Conservation (phyloP, 768 basidiomycete species). For the Tulasnella sp. region DNA sequence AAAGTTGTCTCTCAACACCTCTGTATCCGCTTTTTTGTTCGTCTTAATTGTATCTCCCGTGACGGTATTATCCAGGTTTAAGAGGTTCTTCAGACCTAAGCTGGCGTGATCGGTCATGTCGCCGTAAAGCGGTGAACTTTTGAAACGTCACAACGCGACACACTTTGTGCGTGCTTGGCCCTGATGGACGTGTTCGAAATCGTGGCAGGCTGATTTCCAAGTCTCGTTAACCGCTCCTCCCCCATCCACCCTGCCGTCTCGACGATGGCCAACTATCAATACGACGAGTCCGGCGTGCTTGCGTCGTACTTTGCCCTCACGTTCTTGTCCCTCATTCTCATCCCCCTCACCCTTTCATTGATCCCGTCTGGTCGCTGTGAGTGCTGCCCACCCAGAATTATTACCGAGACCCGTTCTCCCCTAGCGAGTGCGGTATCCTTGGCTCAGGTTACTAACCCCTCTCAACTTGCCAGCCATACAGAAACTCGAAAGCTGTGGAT, state of each 20-base stretch:
- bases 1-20: background rate
- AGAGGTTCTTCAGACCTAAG: no score
- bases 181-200: conserved; percentile 6
- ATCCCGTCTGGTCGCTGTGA: conserved; percentile 20
- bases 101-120: no score
- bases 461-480: conserved; percentile 26
- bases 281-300: conserved; percentile 78
- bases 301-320: conserved; percentile 86
- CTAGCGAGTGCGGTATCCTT: background rate
- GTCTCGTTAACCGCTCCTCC: background rate
- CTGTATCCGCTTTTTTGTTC: background rate
- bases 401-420: background rate
- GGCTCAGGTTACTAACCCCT: background rate
- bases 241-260: background rate
- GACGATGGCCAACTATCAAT: conserved; percentile 27
- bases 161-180: background rate
- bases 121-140: no score
- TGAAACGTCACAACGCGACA: no score
- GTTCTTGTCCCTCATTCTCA: conserved; percentile 68
- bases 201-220: background rate
- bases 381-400: background rate
- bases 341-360: conserved; percentile 52
- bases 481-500: conserved; percentile 43
- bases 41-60: no score
- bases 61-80: no score